Evolutionary conservation across 257 asterid species (phyloP).

Genomic region (Echites panduratus): DNA sequence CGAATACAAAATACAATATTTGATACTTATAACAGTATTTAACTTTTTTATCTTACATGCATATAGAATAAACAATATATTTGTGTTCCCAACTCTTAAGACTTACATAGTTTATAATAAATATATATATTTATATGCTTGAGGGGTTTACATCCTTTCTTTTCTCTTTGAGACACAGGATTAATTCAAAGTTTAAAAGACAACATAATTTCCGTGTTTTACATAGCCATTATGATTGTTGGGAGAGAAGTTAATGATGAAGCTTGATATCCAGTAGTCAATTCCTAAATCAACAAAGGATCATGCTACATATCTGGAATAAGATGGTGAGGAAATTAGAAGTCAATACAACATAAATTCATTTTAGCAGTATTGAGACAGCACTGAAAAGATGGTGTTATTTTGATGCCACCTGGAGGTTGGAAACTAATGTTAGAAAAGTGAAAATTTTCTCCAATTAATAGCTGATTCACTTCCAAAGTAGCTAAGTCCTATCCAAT

Average conservation of each 20-base stretch:
- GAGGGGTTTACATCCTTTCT: too few relatives aligned
- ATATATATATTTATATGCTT: too few relatives aligned
- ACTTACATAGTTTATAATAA: background rate
- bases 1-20: background rate
- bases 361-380: background rate
- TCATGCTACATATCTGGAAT: background rate
- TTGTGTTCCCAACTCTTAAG: background rate
- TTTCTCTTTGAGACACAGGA: too few relatives aligned
- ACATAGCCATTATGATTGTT: too few relatives aligned
- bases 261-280: background rate
- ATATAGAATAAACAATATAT: background rate
- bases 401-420: background rate
- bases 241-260: background rate
- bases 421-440: background rate
- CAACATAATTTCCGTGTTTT: too few relatives aligned
- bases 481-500: background rate
- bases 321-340: background rate
- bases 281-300: background rate
- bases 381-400: background rate
- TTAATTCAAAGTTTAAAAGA: too few relatives aligned
- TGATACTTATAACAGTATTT: background rate
- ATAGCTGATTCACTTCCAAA: background rate
- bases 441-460: background rate
- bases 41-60: background rate
- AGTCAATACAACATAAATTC: background rate